Evolutionary conservation across 2,329 filamentous ascomycete species (phyloP).

Genomic region (Aspergillus luchuensis): DNA sequence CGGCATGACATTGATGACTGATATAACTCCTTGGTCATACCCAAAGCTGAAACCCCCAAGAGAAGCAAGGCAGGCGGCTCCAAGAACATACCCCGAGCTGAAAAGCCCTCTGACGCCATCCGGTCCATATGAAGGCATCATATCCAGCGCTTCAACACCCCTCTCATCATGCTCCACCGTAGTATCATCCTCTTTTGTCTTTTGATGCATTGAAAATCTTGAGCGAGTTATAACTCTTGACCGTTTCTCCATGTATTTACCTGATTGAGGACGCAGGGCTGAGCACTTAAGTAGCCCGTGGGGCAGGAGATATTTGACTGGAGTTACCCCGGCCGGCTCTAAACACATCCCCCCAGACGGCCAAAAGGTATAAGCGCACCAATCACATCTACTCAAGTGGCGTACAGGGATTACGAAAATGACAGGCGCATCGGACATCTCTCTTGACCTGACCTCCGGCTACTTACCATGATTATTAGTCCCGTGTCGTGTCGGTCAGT

Average conservation of each 20-base stretch:
- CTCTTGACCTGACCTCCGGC: not conserved
- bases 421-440: not conserved
- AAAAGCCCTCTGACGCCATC: conserved; percentile 36
- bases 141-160: not conserved
- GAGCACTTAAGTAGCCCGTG: not conserved
- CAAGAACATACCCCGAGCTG: conserved; percentile 43
- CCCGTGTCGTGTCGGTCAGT: not conserved
- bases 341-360: not conserved
- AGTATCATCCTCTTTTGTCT: not conserved
- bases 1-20: conserved; percentile 49
- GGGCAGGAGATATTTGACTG: not conserved
- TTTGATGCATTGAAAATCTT: not conserved
- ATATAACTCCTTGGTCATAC: conserved; percentile 50
- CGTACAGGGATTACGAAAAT: not conserved
- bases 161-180: not conserved
- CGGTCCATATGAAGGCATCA: conserved; percentile 27
- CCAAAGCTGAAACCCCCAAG: conserved; percentile 47
- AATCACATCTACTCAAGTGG: not conserved
- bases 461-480: not conserved
- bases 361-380: not conserved
- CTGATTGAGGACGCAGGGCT: not conserved
- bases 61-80: conserved; percentile 46
- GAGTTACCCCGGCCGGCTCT: not conserved
- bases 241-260: too few species aligned
- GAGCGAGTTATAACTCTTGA: too few species aligned